Percentiles rank a stretch among this genome's conserved stretches.
phyloP scores from a whole-genome alignment of 768 basidiomycete species.

The Mrakia frigida region DNA sequence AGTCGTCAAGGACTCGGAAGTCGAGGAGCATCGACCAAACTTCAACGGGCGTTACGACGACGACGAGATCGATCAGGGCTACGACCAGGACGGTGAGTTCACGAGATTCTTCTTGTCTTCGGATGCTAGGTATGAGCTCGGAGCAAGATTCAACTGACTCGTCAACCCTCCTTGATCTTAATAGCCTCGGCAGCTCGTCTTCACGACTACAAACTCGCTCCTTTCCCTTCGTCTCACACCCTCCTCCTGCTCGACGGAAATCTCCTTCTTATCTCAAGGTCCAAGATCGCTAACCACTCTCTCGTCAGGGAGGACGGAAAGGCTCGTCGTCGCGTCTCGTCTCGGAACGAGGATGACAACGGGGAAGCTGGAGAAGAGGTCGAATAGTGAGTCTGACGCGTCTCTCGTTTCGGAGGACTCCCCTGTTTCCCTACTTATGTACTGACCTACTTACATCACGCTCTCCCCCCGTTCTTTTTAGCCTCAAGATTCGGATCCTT shows the following conservation, averaged over 20 bases:
- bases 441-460: neutral
- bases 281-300: constrained; percentile 1
- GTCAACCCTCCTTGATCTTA: neutral
- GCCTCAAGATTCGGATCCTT: constrained; percentile 22
- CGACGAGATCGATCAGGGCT: neutral
- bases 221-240: neutral
- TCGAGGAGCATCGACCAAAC: neutral
- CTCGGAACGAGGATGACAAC: neutral
- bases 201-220: constrained; percentile 9
- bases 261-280: constrained; percentile 15
- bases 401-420: neutral
- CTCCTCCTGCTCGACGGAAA: constrained; percentile 10
- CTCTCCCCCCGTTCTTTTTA: neutral
- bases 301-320: neutral
- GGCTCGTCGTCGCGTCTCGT: neutral
- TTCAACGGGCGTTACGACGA: neutral
- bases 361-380: neutral
- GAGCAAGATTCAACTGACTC: neutral
- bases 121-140: no score
- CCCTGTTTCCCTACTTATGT: neutral
- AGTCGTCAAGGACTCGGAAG: constrained; percentile 6
- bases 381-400: constrained; percentile 10
- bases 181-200: constrained; percentile 5
- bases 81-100: neutral
- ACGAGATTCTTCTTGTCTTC: neutral